Evolutionary conservation across 257 asterid genomes (phyloP).

Genomic region (Orobanche coerulescens): DNA sequence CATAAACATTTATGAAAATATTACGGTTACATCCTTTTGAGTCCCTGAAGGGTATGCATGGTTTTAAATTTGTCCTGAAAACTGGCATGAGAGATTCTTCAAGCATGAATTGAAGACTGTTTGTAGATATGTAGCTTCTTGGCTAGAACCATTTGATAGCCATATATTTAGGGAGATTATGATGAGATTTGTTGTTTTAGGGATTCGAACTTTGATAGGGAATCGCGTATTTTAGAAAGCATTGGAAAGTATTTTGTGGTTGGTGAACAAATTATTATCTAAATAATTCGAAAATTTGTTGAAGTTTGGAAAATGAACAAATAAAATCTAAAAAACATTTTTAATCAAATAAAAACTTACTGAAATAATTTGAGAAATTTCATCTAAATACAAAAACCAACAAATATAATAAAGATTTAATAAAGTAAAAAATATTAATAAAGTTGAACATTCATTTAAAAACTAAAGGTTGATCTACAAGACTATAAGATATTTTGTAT

Average conservation of each 20-base stretch:
- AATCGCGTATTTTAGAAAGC: background rate
- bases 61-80: background rate
- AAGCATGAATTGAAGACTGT: background rate
- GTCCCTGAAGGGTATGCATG: background rate
- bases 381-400: no score
- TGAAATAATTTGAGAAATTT: no score
- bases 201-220: background rate
- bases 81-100: background rate
- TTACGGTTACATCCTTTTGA: background rate
- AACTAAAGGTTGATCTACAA: no score
- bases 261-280: no score
- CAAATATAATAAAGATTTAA: no score
- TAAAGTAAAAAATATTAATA: no score
- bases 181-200: background rate
- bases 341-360: no score
- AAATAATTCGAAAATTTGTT: no score
- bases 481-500: no score
- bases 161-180: background rate
- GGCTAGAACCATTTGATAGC: background rate
- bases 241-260: background rate
- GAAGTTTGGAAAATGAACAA: no score
- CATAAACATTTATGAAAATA: conserved; percentile 22
- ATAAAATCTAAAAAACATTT: no score
- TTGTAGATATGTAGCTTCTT: background rate
- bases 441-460: no score